Percentiles rank a stretch among this genome's conserved stretches.
Evolutionary conservation across 441 rosid species (phyloP).

Genomic region (Cnidoscolus chayamansa): DNA sequence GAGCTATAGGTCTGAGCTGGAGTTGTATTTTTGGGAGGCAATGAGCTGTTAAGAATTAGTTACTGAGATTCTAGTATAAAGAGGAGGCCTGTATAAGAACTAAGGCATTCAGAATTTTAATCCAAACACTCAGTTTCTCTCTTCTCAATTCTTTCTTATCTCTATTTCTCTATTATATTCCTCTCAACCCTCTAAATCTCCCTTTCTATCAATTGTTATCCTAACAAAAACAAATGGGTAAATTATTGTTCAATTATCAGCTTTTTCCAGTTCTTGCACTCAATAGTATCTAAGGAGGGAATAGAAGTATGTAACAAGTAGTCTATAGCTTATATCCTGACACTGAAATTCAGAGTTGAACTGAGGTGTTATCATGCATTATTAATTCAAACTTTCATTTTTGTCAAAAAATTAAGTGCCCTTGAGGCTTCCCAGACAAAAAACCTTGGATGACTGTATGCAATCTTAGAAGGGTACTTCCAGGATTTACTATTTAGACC

Average conservation of each 20-base stretch:
- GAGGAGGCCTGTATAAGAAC: no score
- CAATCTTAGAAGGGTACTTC: neutral
- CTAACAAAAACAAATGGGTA: no score
- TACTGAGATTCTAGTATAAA: no score
- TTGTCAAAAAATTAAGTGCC: neutral
- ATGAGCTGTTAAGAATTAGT: no score
- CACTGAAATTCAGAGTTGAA: neutral
- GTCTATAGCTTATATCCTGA: neutral
- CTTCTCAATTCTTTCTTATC: no score
- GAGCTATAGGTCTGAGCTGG: no score
- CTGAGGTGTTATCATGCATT: neutral
- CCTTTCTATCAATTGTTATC: no score
- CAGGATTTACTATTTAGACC: neutral
- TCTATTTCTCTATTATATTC: no score
- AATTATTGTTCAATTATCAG: neutral
- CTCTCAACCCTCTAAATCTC: no score
- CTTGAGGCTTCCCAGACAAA: neutral
- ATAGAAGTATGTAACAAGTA: neutral
- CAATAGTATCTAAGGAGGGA: neutral
- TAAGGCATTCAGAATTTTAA: no score
- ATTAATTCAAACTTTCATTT: neutral
- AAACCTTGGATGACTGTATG: neutral
- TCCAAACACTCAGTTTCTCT: no score
- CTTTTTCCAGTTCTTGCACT: neutral
- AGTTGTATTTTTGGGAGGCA: no score